Base-by-base conservation (phyloP, 768 basidiomycete species). In the Panus rudis region DNA sequence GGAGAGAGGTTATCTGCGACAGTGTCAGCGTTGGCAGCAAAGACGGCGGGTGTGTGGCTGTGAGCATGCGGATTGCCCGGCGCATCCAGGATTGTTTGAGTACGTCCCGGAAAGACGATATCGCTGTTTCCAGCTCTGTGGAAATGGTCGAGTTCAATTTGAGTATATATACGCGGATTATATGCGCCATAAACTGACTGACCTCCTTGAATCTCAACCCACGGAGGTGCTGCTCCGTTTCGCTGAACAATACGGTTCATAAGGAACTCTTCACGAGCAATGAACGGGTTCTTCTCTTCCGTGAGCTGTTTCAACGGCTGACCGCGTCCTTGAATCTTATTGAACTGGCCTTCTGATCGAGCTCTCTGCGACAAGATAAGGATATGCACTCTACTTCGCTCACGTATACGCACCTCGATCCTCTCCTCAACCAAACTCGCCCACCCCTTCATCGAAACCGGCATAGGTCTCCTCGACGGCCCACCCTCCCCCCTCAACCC, bases 211-310 rank as follows among this genome's bases (percentile, higher is more conserved):
- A 88, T 54, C 62, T 92, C 88, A 1, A 92, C 80, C 89, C 90
- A 92, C 3, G 86, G 83, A 23, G 89, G 90, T 3, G 78, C 75
- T 5, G 83, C 84, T n/a, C 84, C 87, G 50, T 89, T 83, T 39
- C 78, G 70, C 55, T 87, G 81, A 6, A 92, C 74, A 45, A 90
- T 88, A 11, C 89, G 77, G 52, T 91, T 92, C 81, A 92, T 80
- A 37, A 92, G 65, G 52, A 82, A 86, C 56, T 91, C 88, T 51
- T 86, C 84, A 6, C 83, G 70, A 6, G 73, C 74, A 46, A 92
- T 81, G 61, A 76, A 79, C 10, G 75, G 78, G 52, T 81, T 80
- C n/a, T 61, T 57, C 47, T 77, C 75, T 20, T 75, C 73, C 2
- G 52, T 59, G 38, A 65, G 58, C 28, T 59, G 54, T 1, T 55